Conservation (phyloP, 1,284 basidiomycete species). For the Fomitiporia mediterranea region DNA sequence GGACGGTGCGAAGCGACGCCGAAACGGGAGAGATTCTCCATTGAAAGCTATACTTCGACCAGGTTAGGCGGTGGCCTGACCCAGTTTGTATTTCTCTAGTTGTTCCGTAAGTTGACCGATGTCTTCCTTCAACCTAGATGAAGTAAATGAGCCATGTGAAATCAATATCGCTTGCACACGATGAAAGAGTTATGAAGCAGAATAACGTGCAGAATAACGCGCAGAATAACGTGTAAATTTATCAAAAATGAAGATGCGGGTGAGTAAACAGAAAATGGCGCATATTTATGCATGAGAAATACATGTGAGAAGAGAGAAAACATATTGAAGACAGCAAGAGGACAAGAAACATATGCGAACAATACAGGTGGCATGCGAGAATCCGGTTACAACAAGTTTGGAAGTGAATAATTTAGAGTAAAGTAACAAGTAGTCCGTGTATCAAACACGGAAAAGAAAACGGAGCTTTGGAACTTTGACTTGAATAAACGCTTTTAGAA, state of each 20-base stretch:
- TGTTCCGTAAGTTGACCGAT: slow-evolving; percentile 44
- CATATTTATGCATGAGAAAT: neutral
- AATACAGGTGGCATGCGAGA: neutral
- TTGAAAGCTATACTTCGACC: slow-evolving; percentile 20
- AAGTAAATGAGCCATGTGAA: slow-evolving; percentile 17
- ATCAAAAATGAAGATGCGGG: slow-evolving; percentile 1
- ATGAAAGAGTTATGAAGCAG: slow-evolving; percentile 21
- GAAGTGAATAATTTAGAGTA: slow-evolving; percentile 12
- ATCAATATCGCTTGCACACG: slow-evolving; percentile 23
- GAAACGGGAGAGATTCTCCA: slow-evolving; percentile 18
- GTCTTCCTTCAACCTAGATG: slow-evolving; percentile 61
- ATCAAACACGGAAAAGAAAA: slow-evolving; percentile 14
- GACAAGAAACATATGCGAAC: slow-evolving; percentile 4
- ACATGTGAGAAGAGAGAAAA: neutral
- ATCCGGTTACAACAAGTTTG: neutral
- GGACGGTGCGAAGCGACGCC: neutral
- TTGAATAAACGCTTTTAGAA: slow-evolving; percentile 32
- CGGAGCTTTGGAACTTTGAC: slow-evolving; percentile 14
- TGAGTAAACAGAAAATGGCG: neutral
- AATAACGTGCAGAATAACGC: no score
- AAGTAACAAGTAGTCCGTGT: neutral
- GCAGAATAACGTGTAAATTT: slow-evolving; percentile 8
- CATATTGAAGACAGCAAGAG: neutral
- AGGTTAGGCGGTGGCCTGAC: slow-evolving; percentile 18
- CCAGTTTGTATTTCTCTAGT: slow-evolving; percentile 31